Evolutionary conservation across 176 grass and related monocot genomes (phyloP).

Genomic region (Saccharum officinarum): DNA sequence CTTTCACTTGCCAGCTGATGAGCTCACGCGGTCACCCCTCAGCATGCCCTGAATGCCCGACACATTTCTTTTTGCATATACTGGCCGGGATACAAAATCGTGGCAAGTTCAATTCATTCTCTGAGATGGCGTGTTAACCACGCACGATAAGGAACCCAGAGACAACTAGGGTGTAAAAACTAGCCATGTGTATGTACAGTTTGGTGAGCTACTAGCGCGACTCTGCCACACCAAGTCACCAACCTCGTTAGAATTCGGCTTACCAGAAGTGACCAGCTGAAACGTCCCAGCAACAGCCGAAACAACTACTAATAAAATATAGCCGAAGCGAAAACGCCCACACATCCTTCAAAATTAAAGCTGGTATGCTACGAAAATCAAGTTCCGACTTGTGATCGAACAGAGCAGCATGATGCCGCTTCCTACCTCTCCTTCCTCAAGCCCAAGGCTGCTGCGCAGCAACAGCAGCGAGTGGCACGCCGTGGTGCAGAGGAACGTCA

Average conservation of each 20-base stretch:
- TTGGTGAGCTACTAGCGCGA: conserved; percentile 42
- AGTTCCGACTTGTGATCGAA: not conserved
- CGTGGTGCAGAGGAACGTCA: conserved; percentile 46
- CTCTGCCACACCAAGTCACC: conserved; percentile 4
- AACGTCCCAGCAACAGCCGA: not conserved
- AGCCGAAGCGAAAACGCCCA: not conserved
- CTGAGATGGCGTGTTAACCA: not conserved
- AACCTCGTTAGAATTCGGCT: conserved; percentile 5
- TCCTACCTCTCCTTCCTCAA: conserved; percentile 31
- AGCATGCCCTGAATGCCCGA: not conserved
- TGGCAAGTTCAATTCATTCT: not conserved
- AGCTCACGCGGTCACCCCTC: not conserved
- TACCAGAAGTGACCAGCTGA: conserved; percentile 28
- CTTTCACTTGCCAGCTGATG: not conserved
- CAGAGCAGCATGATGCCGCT: conserved; percentile 29
- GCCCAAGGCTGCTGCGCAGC: conserved; percentile 31
- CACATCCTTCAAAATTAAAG: conserved; percentile 18
- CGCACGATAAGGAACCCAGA: not conserved
- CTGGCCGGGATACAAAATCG: not conserved
- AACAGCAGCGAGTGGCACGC: conserved; percentile 45
- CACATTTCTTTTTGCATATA: not conserved
- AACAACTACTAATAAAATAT: not conserved
- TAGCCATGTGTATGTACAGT: not conserved
- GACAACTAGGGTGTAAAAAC: not conserved
- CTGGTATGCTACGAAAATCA: not conserved